Base-by-base conservation (phyloP, 768 basidiomycete genomes). In the Hypholoma fasciculare region DNA sequence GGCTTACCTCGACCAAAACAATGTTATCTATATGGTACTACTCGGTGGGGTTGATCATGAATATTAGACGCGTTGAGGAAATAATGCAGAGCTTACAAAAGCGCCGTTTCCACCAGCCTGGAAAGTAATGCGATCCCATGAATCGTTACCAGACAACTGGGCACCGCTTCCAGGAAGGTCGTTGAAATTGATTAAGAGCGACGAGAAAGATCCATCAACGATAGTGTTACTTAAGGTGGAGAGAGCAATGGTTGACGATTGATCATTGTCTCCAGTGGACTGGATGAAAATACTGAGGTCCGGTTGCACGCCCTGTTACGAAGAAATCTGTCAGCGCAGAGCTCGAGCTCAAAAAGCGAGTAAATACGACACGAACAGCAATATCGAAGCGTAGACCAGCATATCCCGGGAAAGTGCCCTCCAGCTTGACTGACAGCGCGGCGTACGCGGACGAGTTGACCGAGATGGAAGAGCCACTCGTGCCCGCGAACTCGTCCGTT, bases 21-120 rank as follows among this genome's bases (percentile, higher is more conserved):
- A 83, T 71, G 63, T 84, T 83, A 65, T 81, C 80, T 34, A 84
- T 69, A 59, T 81, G 76, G 63, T 82, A 84, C 75, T 77, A 56
- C 2, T 34, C 30, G 30, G 30, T 34, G 30, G 6, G 30, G 30
- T 34, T 9, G 30, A 34, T 9, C 9, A 34, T 7, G 30, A 7
- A 34, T 34, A 34, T 34, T 34, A 34, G 30, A 34, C 30, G 30
- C 9, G 9, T 34, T 34, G 30, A 34, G 6, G 9, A n/a, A 9
- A 17, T 7, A 11, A 4, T 44, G 17, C 27, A 47, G 13, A 19
- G 62, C 74, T 64, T 49, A 77, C 76, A 49, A 69, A 61, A 47
- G 78, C 82, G 5, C 82, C 82, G 59, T 77, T 76, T 12, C 54
- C 76, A 30, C 74, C 73, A 9, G 74, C 79, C 66, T 84, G 82